These are phyloP conservation scores for Irpex sp. DNA, from an alignment of 1,284 basidiomycete species.

Conservation along the genomic window DNA sequence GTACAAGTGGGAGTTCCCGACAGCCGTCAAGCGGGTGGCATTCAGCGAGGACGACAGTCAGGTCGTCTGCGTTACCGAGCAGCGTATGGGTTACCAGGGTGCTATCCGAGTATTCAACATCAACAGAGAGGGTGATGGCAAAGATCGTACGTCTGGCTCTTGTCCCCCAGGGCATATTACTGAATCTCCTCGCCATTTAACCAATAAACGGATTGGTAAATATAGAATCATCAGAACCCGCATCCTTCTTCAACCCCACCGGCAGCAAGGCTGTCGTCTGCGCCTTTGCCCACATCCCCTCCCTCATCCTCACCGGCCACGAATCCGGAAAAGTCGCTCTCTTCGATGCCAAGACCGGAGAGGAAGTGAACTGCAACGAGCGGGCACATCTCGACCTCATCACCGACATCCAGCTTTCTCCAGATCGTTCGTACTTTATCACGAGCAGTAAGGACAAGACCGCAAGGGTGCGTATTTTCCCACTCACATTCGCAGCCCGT, in stretches of 20 bases:
- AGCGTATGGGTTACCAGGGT: slow-evolving; percentile 88
- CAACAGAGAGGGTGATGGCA: slow-evolving; percentile 75
- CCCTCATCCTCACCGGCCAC: slow-evolving; percentile 87
- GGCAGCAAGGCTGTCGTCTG: slow-evolving; percentile 96
- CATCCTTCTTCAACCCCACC: slow-evolving; percentile 79
- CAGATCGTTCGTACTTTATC: slow-evolving; percentile 92
- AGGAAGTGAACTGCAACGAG: slow-evolving; percentile 77
- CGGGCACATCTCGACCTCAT: slow-evolving; percentile 81
- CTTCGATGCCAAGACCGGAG: slow-evolving; percentile 85
- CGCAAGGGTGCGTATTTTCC: slow-evolving; percentile 64
- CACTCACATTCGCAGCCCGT: not conserved
- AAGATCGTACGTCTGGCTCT: slow-evolving; percentile 52
- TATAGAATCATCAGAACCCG: slow-evolving; percentile 71
- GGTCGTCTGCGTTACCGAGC: slow-evolving; percentile 93
- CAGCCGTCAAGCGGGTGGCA: slow-evolving; percentile 92
- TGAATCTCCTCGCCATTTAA: not conserved
- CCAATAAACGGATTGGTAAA: not conserved
- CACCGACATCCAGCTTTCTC: slow-evolving; percentile 90
- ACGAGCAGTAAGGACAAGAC: slow-evolving; percentile 97
- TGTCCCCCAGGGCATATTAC: not conserved
- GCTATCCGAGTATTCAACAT: slow-evolving; percentile 89
- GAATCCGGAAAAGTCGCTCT: slow-evolving; percentile 93
- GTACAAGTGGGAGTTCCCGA: slow-evolving; percentile 95
- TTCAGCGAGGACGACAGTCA: slow-evolving; percentile 85
- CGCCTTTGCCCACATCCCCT: slow-evolving; percentile 78